phyloP scores from a whole-genome alignment of 257 asterid species.

The Striga asiatica region DNA sequence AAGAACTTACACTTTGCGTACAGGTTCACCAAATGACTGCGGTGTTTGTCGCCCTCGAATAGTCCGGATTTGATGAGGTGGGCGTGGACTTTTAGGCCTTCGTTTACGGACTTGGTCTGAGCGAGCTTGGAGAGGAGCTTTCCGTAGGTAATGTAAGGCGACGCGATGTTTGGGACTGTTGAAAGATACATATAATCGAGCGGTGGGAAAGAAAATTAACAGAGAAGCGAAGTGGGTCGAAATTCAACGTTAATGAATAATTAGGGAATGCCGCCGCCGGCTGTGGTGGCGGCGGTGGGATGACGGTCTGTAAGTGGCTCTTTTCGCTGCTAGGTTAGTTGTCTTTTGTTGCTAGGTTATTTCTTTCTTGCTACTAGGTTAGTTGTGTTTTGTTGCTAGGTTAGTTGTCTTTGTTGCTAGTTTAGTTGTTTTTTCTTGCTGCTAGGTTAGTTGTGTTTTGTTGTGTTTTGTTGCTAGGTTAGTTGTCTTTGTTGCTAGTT shows the following conservation, averaged over 20 bases:
- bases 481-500: too few species aligned
- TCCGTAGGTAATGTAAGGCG: conserved; percentile 31
- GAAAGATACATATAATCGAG: conserved; percentile 24
- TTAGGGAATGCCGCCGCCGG: neutral
- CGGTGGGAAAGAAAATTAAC: conserved; percentile 1
- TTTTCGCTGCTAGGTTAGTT: too few species aligned
- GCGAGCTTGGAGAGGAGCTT: conserved; percentile 43
- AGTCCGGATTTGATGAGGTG: conserved; percentile 35
- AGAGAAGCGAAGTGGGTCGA: neutral
- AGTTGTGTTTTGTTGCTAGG: too few species aligned
- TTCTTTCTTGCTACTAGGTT: too few species aligned
- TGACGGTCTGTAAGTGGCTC: neutral
- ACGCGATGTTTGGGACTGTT: conserved; percentile 12
- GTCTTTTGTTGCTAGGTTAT: too few species aligned
- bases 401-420: too few species aligned
- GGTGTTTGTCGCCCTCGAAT: conserved; percentile 27
- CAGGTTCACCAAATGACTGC: conserved; percentile 44
- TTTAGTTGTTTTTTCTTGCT: too few species aligned
- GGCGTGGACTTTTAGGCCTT: conserved; percentile 57
- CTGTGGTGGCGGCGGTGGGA: neutral
- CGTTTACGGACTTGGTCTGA: conserved; percentile 30
- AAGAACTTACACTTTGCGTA: conserved; percentile 46
- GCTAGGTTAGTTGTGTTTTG: too few species aligned
- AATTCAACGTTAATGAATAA: neutral
- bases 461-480: too few species aligned